Percentiles rank a stretch among this genome's conserved stretches.
These are phyloP conservation scores for Cardiospermum halicacabum DNA, from an alignment of 345 rosid genomes.

Conservation along the genomic window DNA sequence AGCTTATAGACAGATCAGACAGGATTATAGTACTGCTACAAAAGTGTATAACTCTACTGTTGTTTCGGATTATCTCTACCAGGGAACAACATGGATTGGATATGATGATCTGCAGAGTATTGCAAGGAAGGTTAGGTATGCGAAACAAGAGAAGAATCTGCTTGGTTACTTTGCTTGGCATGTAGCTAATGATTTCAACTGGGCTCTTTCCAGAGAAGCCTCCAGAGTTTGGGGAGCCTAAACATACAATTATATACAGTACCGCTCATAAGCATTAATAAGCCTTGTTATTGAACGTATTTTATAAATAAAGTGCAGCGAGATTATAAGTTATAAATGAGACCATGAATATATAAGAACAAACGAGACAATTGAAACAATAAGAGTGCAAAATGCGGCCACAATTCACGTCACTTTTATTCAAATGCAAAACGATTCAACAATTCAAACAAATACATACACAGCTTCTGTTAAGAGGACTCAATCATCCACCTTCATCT, in stretches of 20 bases:
- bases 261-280: no score
- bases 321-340: no score
- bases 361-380: no score
- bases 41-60: slow-evolving; percentile 37
- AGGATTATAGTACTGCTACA: slow-evolving; percentile 38
- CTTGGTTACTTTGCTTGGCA: slow-evolving; percentile 84
- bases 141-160: slow-evolving; percentile 39
- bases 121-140: slow-evolving; percentile 42
- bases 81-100: slow-evolving; percentile 56
- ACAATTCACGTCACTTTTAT: not conserved
- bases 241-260: not conserved
- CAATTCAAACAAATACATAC: slow-evolving; percentile 14
- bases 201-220: slow-evolving; percentile 26
- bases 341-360: no score
- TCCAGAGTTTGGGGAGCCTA: slow-evolving; percentile 6
- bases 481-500: slow-evolving; percentile 7
- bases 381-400: slow-evolving; percentile 6
- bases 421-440: slow-evolving; percentile 11
- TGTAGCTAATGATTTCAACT: slow-evolving; percentile 44
- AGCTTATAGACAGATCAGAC: slow-evolving; percentile 28
- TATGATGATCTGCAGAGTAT: slow-evolving; percentile 49
- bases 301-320: no score
- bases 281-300: no score
- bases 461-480: slow-evolving; percentile 13
- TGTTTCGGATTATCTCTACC: slow-evolving; percentile 45